Evolutionary conservation across 2,329 filamentous ascomycete genomes (phyloP), one percentile per base, ranked within the genome.

Genomic region (Clarireedia homoeocarpa): DNA sequence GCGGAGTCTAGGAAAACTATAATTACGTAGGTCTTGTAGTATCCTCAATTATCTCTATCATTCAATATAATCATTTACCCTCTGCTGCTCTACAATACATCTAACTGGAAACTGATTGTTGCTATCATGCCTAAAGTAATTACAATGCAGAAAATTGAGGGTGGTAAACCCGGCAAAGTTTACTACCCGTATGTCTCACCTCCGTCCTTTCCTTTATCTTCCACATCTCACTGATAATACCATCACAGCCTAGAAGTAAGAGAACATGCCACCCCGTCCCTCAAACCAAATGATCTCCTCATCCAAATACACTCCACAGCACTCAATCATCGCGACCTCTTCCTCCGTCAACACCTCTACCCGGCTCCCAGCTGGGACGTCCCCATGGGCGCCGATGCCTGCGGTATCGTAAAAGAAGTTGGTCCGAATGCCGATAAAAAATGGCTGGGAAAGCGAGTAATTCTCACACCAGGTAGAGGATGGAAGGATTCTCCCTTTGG

Each of bases 271-370:
- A 77, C 78, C 60, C 86, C 86, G 26, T 76, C 74, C 1, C 86
- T 86, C 0, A 79, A 81, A 26, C 79, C 81, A 15, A 77, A 77
- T 60, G 80, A 96, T 70, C 76, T 96, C 62, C 77, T 95, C 6
- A 75, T 97, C 60, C 83, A 82, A 66, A 76, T 97, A 67, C 80
- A 81, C 38, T 88, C 91, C 51, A 88, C 86, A 1, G 87, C 92
- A 14, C 83, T 97, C 51, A 97, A 97, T 76, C 94, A 97, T 75
- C 88, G 91, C 65, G 94, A 97, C 71, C 83, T 95, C 64, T 97
- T 96, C 75, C 88, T 95, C 72, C 88, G 92, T 54, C 91, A 94
- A 71, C 86, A 91, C 68, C 83, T 95, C 42, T 97, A 97, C 75
- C 92, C 92, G 0, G 86, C 82, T 64, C 86, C 90, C 53, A 86